Conservation (phyloP, 164 flowering plant genomes). For the Vitis cinerea region DNA sequence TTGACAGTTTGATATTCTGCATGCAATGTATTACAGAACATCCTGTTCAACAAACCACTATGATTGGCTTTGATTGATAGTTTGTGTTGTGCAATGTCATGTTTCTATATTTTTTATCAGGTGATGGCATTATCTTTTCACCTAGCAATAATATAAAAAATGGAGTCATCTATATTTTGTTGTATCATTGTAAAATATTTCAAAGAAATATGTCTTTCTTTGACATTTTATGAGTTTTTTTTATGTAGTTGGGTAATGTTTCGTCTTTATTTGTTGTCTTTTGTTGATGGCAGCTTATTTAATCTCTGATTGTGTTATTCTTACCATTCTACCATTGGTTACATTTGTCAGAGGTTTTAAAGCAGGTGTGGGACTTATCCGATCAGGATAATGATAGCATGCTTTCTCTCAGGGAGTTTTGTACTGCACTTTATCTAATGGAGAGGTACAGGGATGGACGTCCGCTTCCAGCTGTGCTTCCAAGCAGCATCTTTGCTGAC, state of each 20-base stretch:
- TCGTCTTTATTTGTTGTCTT: background rate
- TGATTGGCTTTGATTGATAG: background rate
- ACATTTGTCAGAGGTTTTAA: conserved; percentile 70
- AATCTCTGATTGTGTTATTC: background rate
- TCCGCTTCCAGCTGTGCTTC: conserved; percentile 78
- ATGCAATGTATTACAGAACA: background rate
- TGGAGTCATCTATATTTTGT: background rate
- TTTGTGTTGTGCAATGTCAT: background rate
- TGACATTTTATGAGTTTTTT: background rate
- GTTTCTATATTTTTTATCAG: background rate
- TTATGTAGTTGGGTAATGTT: background rate
- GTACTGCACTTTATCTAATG: conserved; percentile 89
- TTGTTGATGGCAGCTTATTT: background rate
- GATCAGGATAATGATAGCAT: conserved; percentile 98
- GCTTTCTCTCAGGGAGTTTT: conserved; percentile 93
- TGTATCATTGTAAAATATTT: background rate
- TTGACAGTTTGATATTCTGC: background rate
- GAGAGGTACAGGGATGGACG: conserved; percentile 93
- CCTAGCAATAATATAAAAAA: background rate
- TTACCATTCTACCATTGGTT: conserved; percentile 13
- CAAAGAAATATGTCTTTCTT: background rate
- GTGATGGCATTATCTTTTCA: background rate
- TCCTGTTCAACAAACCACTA: background rate
- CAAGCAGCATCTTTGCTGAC: conserved; percentile 53
- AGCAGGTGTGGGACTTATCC: conserved; percentile 98